phyloP scores from a whole-genome alignment of 371 early-diverging fungal genomes.

The Parasitella parasitica region DNA sequence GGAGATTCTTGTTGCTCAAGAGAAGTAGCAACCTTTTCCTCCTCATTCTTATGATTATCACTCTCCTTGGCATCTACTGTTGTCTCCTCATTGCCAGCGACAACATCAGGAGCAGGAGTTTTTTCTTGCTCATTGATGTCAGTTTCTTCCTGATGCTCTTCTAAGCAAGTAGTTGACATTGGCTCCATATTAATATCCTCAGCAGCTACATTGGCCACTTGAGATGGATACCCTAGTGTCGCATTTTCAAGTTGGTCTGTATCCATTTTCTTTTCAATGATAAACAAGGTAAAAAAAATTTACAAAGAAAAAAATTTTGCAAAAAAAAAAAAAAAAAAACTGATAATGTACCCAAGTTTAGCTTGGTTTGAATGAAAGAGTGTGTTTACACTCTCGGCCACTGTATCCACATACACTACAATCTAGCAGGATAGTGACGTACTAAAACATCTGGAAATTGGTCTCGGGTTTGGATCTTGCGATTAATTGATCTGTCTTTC shows the following conservation, averaged over 20 bases:
- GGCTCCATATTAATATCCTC: not conserved
- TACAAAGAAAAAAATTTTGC: not conserved
- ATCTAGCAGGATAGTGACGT: too few species aligned
- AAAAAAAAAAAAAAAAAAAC: not conserved
- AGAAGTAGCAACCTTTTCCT: not conserved
- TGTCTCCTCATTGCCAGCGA: not conserved
- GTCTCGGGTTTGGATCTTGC: too few species aligned
- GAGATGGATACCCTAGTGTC: not conserved
- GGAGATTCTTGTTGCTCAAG: not conserved
- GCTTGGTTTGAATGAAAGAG: not conserved
- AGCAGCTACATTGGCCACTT: not conserved
- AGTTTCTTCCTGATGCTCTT: not conserved
- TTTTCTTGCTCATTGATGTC: not conserved
- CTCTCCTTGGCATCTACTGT: not conserved
- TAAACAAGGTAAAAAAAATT: too few species aligned
- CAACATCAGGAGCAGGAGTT: not conserved
- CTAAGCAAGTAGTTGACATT: not conserved
- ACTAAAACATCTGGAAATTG: too few species aligned
- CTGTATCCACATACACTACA: too few species aligned
- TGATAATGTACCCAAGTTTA: not conserved
- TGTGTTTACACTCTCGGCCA: not conserved
- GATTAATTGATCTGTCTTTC: too few species aligned
- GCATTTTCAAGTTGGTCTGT: not conserved
- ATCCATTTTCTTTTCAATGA: not conserved
- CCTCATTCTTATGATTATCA: not conserved